Evolutionary conservation across 2,329 filamentous ascomycete species (phyloP).

Genomic region (Fusarium sp.): DNA sequence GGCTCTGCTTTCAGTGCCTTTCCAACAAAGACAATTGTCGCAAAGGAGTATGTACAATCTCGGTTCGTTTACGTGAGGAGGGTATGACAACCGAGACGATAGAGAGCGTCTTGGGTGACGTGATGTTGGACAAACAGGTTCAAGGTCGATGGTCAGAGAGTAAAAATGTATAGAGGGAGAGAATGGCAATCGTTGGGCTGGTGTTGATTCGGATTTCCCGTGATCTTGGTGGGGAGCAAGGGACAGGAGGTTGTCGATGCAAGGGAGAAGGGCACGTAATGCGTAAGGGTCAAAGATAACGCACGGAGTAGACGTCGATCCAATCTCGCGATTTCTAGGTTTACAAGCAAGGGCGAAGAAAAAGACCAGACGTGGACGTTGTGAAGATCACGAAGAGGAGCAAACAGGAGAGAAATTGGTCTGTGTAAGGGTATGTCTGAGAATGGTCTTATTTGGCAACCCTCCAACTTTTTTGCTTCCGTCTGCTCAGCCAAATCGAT

Average conservation of each 20-base stretch:
- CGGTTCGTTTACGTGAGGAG: neutral
- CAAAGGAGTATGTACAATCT: constrained; percentile 9
- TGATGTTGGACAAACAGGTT: neutral
- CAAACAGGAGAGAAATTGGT: neutral
- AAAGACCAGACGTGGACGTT: neutral
- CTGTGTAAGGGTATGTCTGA: constrained; percentile 8
- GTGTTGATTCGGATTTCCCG: neutral
- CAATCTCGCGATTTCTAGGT: constrained; percentile 1
- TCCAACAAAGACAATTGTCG: constrained; percentile 1
- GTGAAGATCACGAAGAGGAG: neutral
- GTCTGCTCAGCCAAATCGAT: constrained; percentile 16
- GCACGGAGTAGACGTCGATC: neutral
- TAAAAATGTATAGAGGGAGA: neutral
- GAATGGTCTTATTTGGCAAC: constrained; percentile 1
- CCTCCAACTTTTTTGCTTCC: constrained; percentile 6
- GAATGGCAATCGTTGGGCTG: neutral
- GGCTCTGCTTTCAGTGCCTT: neutral
- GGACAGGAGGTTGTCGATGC: constrained; percentile 1
- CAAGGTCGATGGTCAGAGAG: neutral
- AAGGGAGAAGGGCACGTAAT: constrained; percentile 3
- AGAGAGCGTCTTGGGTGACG: neutral
- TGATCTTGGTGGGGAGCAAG: neutral
- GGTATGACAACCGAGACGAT: neutral
- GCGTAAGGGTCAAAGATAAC: neutral
- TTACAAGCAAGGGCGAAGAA: neutral